Base-by-base conservation (phyloP, 352 stramenopile genomes). In the Nothophytophthora sp. region DNA sequence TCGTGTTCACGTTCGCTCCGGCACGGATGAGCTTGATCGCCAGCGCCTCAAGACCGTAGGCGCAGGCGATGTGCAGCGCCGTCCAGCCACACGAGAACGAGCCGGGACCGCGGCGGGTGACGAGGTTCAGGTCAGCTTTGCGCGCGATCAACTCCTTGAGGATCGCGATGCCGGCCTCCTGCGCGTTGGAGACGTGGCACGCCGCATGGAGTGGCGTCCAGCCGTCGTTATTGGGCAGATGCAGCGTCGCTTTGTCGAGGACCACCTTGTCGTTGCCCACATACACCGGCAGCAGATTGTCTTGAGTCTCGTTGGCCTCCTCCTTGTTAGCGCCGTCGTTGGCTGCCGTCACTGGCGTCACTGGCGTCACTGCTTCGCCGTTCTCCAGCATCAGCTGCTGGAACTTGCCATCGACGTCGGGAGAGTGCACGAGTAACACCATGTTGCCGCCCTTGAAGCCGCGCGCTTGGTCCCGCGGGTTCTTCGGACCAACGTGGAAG, bases 51-150 rank as follows among this genome's bases (percentile, higher is more conserved):
- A 94, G 70, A 5, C 84, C 84, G 48, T 94, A 92, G 19, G 81
- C 84, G 20, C 78, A 81, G 0, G 81, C 75, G 33, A 94, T 89
- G 48, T 92, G 83, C 32, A 94, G 57, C 5, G 81, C 81, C 25
- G 81, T 92, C 72, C 73, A 94, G 4, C 81, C 83, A 36, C 72
- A 88, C 1, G 83, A 88, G 50, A 92, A 94, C 1, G 74, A 86
- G 0, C 81, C 83, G 0, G 83, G 79, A 2, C 83, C 83, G 19
- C 81, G 78, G 41, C 60, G 80, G 1, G 83, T 94, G n/a, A 74
- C 42, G 3, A 76, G 24, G 35, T 90, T 88, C 29, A 92, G 45
- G 46, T 90, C 60, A 1, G 63, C 66, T 37, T 84, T 82, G n/a
- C 58, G 60, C 23, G 70, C 70, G 5, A 87, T 38, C 7, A 94